Percentiles rank a stretch among this genome's conserved stretches.
Conservation (phyloP, 495 filamentous ascomycete genomes). For the Xylaria bambusicola region DNA sequence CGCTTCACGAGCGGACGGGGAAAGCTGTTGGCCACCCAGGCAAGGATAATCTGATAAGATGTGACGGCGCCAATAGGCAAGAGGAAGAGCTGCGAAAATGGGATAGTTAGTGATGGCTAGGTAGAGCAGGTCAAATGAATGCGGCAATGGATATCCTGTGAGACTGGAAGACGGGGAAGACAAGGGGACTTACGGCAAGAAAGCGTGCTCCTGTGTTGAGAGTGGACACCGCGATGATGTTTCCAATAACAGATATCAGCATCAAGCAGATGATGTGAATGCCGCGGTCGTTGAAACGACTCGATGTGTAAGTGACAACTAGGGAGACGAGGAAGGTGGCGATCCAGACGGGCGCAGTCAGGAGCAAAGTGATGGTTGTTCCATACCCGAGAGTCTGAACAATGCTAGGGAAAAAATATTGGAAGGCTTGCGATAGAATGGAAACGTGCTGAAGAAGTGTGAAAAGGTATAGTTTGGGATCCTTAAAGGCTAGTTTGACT, state of each 20-base stretch:
- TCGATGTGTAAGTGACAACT: constrained; percentile 40
- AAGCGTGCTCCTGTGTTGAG: constrained; percentile 50
- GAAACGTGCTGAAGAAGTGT: constrained; percentile 48
- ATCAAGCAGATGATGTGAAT: constrained; percentile 47
- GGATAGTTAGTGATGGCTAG: background rate
- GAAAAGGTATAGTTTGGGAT: constrained; percentile 48
- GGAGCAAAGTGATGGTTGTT: constrained; percentile 51
- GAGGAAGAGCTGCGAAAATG: constrained; percentile 39
- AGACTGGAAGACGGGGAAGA: too few species aligned
- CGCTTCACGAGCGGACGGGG: constrained; percentile 56
- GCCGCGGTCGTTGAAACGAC: constrained; percentile 44
- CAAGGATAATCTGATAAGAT: constrained; percentile 50
- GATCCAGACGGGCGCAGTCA: constrained; percentile 55
- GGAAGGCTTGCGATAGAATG: constrained; percentile 45
- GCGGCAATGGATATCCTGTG: too few species aligned
- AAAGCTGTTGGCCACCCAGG: constrained; percentile 57
- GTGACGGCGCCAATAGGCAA: constrained; percentile 53
- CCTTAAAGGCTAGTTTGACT: constrained; percentile 40
- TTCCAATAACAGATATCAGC: constrained; percentile 50
- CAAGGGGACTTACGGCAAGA: constrained; percentile 38
- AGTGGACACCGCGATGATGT: constrained; percentile 49
- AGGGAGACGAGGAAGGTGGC: constrained; percentile 38
- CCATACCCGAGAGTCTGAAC: constrained; percentile 55
- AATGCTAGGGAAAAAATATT: constrained; percentile 59
- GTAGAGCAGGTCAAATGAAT: too few species aligned